These are phyloP conservation scores for Golovinomyces cichoracearum DNA, from an alignment of 2,329 filamentous ascomycete genomes.

Conservation along the genomic window DNA sequence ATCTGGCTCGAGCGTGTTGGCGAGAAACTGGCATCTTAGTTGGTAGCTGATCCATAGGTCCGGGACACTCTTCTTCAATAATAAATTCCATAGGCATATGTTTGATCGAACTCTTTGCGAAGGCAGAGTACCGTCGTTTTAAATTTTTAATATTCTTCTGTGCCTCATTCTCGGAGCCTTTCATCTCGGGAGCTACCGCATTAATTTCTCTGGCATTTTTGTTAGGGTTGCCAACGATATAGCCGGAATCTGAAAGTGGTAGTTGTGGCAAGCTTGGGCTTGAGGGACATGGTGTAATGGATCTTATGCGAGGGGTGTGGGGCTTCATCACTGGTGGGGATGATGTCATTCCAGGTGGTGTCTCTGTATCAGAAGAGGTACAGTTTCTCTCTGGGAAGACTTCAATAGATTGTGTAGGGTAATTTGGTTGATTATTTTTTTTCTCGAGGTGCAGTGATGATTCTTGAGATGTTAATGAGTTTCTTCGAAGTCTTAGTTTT, in stretches of 20 bases:
- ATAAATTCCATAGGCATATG: conserved; percentile 10
- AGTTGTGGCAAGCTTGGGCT: conserved; percentile 34
- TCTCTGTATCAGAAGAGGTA: conserved; percentile 27
- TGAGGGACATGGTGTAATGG: conserved; percentile 50
- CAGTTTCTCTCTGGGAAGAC: conserved; percentile 22
- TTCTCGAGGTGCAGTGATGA: conserved; percentile 15
- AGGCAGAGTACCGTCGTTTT: neutral
- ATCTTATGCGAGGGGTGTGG: conserved; percentile 38
- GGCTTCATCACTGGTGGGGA: conserved; percentile 54
- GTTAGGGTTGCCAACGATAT: conserved; percentile 48
- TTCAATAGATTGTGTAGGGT: conserved; percentile 20
- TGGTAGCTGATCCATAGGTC: conserved; percentile 19
- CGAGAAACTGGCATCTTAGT: conserved; percentile 14
- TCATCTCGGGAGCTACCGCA: conserved; percentile 4
- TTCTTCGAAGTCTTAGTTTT: conserved; percentile 25
- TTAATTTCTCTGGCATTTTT: conserved; percentile 35
- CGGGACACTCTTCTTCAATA: conserved; percentile 15
- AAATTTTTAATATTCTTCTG: neutral
- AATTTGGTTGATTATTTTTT: conserved; percentile 13
- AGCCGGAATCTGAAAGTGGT: conserved; percentile 43
- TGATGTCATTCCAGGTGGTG: conserved; percentile 62
- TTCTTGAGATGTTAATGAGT: conserved; percentile 28
- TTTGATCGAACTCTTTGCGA: neutral
- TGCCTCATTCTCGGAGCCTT: neutral
- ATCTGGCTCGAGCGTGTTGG: conserved; percentile 11